A percentile compares a stretch with the other conserved stretches of the same genome.
Evolutionary conservation across 805 yeast species (phyloP).

Genomic region (Naumovozyma baii): DNA sequence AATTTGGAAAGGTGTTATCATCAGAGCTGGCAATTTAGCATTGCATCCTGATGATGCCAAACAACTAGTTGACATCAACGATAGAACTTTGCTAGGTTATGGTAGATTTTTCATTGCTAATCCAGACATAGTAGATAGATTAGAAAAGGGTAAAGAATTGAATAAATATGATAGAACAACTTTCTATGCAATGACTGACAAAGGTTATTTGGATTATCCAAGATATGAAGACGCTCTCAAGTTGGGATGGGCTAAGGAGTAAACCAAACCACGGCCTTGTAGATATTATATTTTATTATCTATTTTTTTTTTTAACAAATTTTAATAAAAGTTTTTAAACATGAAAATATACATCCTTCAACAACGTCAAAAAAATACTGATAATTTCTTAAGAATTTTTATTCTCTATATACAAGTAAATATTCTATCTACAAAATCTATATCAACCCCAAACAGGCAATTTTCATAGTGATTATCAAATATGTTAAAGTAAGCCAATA

Average conservation of each 20-base stretch:
- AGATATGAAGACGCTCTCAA: too few species aligned
- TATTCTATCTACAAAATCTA: not conserved
- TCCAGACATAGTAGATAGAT: constrained; percentile 42
- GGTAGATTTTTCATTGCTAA: constrained; percentile 45
- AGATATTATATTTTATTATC: too few species aligned
- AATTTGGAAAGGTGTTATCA: constrained; percentile 38
- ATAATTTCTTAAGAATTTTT: too few species aligned
- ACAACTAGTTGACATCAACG: constrained; percentile 28
- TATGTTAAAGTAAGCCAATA: too few species aligned
- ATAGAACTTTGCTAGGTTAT: constrained; percentile 33
- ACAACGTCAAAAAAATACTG: too few species aligned
- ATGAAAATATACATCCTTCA: too few species aligned
- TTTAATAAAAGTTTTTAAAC: too few species aligned
- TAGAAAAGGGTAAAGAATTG: constrained; percentile 32
- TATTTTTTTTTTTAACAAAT: too few species aligned
- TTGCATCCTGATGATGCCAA: constrained; percentile 21
- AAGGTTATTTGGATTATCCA: constrained; percentile 38
- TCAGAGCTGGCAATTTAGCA: constrained; percentile 34
- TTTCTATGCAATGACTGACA: constrained; percentile 33
- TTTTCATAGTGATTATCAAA: too few species aligned
- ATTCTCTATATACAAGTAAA: not conserved
- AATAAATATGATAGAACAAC: constrained; percentile 38
- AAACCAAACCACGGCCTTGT: too few species aligned
- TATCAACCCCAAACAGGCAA: too few species aligned
- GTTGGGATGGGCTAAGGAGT: too few species aligned